phyloP scores from a whole-genome alignment of 306 rosid species.

The Rubus parviflorus region DNA sequence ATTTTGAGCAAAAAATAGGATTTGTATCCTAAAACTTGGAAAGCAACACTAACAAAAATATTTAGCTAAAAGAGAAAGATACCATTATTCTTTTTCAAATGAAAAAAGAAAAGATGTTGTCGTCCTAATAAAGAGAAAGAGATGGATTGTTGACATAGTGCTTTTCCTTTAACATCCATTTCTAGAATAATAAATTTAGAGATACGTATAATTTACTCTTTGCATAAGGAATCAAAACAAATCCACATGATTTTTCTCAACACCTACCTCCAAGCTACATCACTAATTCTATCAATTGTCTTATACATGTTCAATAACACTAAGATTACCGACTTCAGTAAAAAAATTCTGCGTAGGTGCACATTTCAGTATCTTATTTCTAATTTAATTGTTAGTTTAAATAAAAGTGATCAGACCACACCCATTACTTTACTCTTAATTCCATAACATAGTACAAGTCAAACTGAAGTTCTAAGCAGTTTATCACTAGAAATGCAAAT shows the following conservation, averaged over 20 bases:
- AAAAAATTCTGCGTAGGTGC: neutral
- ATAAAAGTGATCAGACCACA: too few relatives aligned
- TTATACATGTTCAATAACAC: neutral
- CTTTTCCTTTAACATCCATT: neutral
- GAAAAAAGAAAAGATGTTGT: neutral
- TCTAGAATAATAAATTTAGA: neutral
- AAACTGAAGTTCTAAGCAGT: too few relatives aligned
- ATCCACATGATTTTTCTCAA: neutral
- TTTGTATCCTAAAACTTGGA: neutral
- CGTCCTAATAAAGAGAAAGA: neutral
- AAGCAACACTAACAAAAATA: neutral
- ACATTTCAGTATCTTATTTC: neutral
- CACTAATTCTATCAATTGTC: neutral
- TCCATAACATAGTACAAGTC: too few relatives aligned
- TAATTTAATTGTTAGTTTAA: too few relatives aligned
- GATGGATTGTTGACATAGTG: neutral
- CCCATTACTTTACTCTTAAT: too few relatives aligned
- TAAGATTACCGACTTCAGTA: too few relatives aligned
- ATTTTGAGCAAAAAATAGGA: neutral
- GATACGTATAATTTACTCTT: neutral
- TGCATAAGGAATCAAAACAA: slow-evolving; percentile 11
- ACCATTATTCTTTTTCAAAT: neutral
- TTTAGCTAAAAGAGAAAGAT: neutral
- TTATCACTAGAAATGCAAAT: too few relatives aligned
- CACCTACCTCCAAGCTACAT: neutral